Percentiles rank a stretch among this genome's conserved stretches.
Evolutionary conservation across 192 early-diverging fungal species (phyloP).

Genomic region (Oehlia diaphana): DNA sequence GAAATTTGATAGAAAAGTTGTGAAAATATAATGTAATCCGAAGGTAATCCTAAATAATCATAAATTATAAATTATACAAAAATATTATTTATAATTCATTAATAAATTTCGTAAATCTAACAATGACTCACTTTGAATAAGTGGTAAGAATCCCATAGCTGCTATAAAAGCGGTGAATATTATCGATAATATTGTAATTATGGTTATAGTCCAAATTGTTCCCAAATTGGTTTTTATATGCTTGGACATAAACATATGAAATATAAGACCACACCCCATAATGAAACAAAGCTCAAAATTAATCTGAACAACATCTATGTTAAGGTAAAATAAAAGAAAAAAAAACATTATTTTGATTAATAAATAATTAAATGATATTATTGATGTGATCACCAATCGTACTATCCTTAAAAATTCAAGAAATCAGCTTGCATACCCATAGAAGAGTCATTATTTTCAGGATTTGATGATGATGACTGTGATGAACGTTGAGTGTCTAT

Average conservation of each 20-base stretch:
- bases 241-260: slow-evolving; percentile 30
- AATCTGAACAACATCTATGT: slow-evolving; percentile 32
- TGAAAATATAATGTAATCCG: slow-evolving; percentile 23
- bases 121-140: slow-evolving; percentile 26
- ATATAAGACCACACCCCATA: slow-evolving; percentile 31
- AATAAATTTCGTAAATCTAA: slow-evolving; percentile 32
- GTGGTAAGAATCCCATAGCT: not conserved
- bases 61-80: slow-evolving; percentile 35
- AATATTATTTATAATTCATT: slow-evolving; percentile 34
- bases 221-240: not conserved
- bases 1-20: slow-evolving; percentile 41
- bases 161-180: not conserved
- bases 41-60: slow-evolving; percentile 32
- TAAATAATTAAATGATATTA: not conserved
- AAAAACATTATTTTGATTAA: not conserved
- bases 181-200: slow-evolving; percentile 4
- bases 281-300: slow-evolving; percentile 40
- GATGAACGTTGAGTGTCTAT: slow-evolving; percentile 39
- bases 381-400: too few species aligned
- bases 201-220: slow-evolving; percentile 2
- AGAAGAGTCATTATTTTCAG: slow-evolving; percentile 36
- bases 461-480: slow-evolving; percentile 11
- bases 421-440: slow-evolving; percentile 32
- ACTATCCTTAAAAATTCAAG: not conserved
- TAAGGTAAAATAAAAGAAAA: not conserved